Conservation (phyloP, 2,329 filamentous ascomycete genomes). For the Epichloe bromicola region DNA sequence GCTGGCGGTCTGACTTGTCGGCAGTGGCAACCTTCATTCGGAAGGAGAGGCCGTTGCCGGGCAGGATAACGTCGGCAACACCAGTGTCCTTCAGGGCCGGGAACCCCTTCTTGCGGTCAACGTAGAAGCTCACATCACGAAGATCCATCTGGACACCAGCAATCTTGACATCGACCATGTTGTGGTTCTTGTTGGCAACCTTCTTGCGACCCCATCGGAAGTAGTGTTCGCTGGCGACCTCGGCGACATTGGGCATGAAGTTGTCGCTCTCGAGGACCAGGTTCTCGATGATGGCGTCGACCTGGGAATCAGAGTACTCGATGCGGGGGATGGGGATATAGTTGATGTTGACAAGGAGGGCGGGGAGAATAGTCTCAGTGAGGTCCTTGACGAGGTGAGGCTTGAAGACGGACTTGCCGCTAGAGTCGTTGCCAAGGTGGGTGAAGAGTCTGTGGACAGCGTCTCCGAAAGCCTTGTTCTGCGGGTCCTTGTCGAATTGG, state of each 20-base stretch:
- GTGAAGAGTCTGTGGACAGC: slow-evolving; percentile 75
- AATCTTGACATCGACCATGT: slow-evolving; percentile 70
- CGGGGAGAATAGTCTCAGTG: slow-evolving; percentile 73
- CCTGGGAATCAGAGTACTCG: slow-evolving; percentile 72
- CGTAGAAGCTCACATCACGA: slow-evolving; percentile 80
- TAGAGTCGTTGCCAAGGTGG: slow-evolving; percentile 73
- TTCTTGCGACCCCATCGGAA: slow-evolving; percentile 91
- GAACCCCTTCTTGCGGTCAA: slow-evolving; percentile 92
- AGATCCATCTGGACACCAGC: slow-evolving; percentile 90
- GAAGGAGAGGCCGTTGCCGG: slow-evolving; percentile 80
- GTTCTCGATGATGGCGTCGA: slow-evolving; percentile 89
- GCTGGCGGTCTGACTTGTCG: slow-evolving; percentile 58
- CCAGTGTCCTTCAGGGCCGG: slow-evolving; percentile 77
- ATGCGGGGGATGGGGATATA: slow-evolving; percentile 92
- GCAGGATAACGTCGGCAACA: slow-evolving; percentile 77
- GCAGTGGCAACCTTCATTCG: slow-evolving; percentile 79
- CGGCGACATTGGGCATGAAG: slow-evolving; percentile 82
- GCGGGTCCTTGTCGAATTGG: slow-evolving; percentile 78
- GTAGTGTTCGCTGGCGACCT: slow-evolving; percentile 86
- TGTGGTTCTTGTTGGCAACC: slow-evolving; percentile 66
- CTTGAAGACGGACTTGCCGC: slow-evolving; percentile 83
- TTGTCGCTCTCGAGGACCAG: slow-evolving; percentile 93
- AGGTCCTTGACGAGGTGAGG: slow-evolving; percentile 83
- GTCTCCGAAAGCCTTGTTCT: slow-evolving; percentile 69
- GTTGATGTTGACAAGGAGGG: slow-evolving; percentile 67